These are phyloP conservation scores for Magnusiomyces paraingens DNA, from an alignment of 1,139 yeast genomes.

Conservation along the genomic window DNA sequence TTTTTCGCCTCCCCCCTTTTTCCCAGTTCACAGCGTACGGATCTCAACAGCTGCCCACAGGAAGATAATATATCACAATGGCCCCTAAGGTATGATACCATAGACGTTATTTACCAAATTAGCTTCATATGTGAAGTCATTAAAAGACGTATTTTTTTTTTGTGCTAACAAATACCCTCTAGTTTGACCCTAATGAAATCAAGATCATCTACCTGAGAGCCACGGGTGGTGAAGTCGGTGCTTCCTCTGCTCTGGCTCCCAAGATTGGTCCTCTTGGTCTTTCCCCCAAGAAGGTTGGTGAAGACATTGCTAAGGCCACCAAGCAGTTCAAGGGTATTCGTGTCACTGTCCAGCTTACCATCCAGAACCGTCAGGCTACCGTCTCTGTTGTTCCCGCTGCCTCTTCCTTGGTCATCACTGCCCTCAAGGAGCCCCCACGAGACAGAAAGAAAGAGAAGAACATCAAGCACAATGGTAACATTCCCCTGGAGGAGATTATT, in stretches of 20 bases:
- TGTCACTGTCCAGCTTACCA: slow-evolving; percentile 97
- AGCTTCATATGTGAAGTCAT: not conserved
- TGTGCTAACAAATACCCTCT: not conserved
- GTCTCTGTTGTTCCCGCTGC: slow-evolving; percentile 99
- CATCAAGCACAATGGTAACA: slow-evolving; percentile 99
- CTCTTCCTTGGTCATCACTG: slow-evolving; percentile 97
- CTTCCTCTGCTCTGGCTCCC: slow-evolving; percentile 99
- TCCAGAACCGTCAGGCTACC: slow-evolving; percentile 99
- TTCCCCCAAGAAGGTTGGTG: slow-evolving; percentile 99
- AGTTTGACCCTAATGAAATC: slow-evolving; percentile 98
- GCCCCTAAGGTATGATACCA: slow-evolving; percentile 16
- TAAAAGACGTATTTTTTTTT: not conserved
- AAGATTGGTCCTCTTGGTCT: slow-evolving; percentile 99
- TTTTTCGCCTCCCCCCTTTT: slow-evolving; percentile 3
- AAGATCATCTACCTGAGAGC: slow-evolving; percentile 99
- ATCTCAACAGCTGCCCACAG: slow-evolving; percentile 8
- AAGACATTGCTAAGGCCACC: slow-evolving; percentile 99
- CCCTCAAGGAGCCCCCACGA: slow-evolving; percentile 99
- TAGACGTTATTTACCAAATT: not conserved
- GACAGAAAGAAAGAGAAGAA: slow-evolving; percentile 99
- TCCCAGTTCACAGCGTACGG: slow-evolving; percentile 12
- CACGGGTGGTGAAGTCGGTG: slow-evolving; percentile 99
- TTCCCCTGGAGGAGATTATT: slow-evolving; percentile 92
- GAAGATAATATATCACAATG: slow-evolving; percentile 15
- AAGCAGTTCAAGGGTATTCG: slow-evolving; percentile 98